Evolutionary conservation across 352 stramenopile genomes (phyloP), one percentile per base, ranked within the genome.

Genomic region (Phytophthora vignae): DNA sequence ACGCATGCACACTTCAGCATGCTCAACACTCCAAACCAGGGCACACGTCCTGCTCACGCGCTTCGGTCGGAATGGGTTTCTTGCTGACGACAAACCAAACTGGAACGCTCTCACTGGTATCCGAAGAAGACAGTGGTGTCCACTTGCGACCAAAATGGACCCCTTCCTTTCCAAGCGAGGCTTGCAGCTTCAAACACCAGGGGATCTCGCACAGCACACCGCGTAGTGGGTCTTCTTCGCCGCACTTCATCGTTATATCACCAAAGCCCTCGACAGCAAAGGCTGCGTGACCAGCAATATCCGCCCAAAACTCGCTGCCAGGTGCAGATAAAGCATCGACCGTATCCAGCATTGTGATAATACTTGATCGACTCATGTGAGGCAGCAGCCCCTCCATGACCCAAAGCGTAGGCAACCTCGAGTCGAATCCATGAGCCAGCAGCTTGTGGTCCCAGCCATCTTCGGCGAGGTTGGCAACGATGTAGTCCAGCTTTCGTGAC

Each of bases 341-440:
- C 1, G 53, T 74, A 46, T 87, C 78, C 38, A 89, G 29, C 19
- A 89, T 29, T 11, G 64, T 55, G 7, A 74, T 60, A 54, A 79
- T 83, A 53, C 22, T 66, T 4, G 76, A 60, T 5, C 69, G 54
- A 4, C 64, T 25, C 53, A 87, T 57, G 56, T 85, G 86, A 9
- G 74, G 69, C 2, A 89, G 62, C 36, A 87, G 29, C 0, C 81
- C 78, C 61, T 87, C 81, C 62, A 89, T 74, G n/a, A 76, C 40
- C 81, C 81, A 89, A 36, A 85, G 85, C 42, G 78, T 84, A 11
- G 71, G 64, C 22, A 55, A 12, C 10, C 72, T 65, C 12, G 65
- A 42, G 27, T 85, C 55, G 27, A 87, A 86, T 9, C 74, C 69
- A n/a, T 42, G 25, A 0, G 59, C 64, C 5, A 76, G 25, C 8